phyloP scores from a whole-genome alignment of 306 rosid species.

The Quercus bicolor region DNA sequence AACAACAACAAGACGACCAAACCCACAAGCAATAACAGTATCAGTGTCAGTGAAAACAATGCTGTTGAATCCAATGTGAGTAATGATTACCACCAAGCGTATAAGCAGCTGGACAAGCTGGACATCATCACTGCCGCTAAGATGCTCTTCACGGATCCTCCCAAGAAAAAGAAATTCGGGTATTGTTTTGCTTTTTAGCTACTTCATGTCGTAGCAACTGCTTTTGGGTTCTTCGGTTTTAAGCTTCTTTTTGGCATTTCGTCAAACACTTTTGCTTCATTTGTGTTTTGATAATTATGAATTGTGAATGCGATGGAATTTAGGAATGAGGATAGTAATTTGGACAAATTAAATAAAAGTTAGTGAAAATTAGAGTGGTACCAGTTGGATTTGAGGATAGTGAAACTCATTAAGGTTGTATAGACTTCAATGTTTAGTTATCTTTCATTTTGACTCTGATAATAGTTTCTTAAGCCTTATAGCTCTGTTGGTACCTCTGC shows the following conservation, averaged over 20 bases:
- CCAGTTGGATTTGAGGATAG: background rate
- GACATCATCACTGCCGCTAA: conserved; percentile 66
- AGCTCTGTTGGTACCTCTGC: no score
- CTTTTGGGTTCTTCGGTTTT: background rate
- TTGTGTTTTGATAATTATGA: background rate
- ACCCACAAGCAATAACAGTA: background rate
- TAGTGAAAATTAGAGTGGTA: background rate
- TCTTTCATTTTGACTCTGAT: no score
- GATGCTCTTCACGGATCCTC: conserved; percentile 70
- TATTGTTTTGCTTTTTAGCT: conserved; percentile 17
- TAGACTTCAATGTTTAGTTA: no score
- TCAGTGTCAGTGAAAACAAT: conserved; percentile 12
- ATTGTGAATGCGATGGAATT: background rate
- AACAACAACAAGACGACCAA: background rate
- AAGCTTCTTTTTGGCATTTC: conserved; percentile 24
- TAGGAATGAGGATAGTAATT: background rate
- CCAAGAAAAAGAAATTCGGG: conserved; percentile 75
- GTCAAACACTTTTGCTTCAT: no score
- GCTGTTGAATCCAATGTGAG: conserved; percentile 19
- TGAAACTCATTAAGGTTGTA: background rate
- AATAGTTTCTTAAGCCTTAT: no score
- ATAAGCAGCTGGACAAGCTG: conserved; percentile 60
- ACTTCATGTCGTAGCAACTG: background rate
- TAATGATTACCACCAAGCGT: conserved; percentile 48
- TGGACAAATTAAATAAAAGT: background rate